phyloP scores from a whole-genome alignment of 2,329 filamentous ascomycete species.

The Gaeumannomyces tritici region DNA sequence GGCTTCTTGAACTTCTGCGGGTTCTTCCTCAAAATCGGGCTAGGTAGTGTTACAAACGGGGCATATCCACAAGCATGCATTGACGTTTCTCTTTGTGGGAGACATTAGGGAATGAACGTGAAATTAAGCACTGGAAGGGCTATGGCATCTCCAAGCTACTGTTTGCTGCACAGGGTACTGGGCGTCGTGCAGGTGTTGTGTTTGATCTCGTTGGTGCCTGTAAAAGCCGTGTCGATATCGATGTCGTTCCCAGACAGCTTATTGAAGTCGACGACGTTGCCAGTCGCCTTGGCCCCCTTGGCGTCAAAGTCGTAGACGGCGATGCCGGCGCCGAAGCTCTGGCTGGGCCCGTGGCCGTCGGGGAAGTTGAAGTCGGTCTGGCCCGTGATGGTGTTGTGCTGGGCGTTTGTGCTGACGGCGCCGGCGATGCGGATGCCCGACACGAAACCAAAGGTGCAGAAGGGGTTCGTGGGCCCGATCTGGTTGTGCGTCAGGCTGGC shows the following conservation, averaged over 20 bases:
- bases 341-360: not conserved
- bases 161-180: not conserved
- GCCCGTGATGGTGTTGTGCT: conserved; percentile 17
- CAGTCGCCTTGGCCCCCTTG: conserved; percentile 8
- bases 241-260: conserved; percentile 18
- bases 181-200: conserved; percentile 13
- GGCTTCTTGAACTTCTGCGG: no score
- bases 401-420: conserved; percentile 15
- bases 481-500: conserved; percentile 20
- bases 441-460: conserved; percentile 6
- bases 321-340: conserved; percentile 11
- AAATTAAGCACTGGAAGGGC: no score
- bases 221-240: conserved; percentile 13
- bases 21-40: no score
- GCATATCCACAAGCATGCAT: no score
- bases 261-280: conserved; percentile 19
- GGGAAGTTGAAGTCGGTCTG: conserved; percentile 2
- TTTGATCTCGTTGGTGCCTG: conserved; percentile 14
- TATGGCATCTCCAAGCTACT: not conserved
- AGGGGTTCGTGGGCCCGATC: conserved; percentile 11
- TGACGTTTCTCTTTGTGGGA: no score
- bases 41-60: no score
- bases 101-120: no score
- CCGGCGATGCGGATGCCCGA: conserved; percentile 19
- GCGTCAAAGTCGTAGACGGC: conserved; percentile 15